Percentiles rank a stretch among this genome's conserved stretches.
phyloP scores from a whole-genome alignment of 2,329 filamentous ascomycete species.

The Davidsoniella australis region DNA sequence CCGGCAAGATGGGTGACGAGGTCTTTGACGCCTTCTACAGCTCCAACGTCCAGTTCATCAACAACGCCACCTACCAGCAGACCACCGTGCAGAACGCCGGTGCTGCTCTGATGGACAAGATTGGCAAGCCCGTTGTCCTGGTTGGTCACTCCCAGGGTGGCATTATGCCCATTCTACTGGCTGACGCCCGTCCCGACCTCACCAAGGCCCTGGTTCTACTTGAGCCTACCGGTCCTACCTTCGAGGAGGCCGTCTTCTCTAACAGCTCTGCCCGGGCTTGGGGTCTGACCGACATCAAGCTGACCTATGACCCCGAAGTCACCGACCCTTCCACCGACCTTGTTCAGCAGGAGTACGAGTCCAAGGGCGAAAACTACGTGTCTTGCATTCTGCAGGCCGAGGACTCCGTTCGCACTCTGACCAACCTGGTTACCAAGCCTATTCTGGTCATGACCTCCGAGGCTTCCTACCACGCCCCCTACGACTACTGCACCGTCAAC shows the following conservation, averaged over 20 bases:
- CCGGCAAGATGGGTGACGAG: conserved; percentile 22
- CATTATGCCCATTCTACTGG: conserved; percentile 24
- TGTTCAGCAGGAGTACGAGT: conserved; percentile 17
- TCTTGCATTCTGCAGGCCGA: conserved; percentile 22
- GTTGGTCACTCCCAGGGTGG: conserved; percentile 31
- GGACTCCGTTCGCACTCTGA: conserved; percentile 18
- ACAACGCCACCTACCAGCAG: conserved; percentile 21
- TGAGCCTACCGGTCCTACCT: conserved; percentile 31
- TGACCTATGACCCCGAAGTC: conserved; percentile 30
- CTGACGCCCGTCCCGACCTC: conserved; percentile 25
- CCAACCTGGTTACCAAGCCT: conserved; percentile 21
- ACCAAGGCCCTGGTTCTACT: conserved; percentile 26
- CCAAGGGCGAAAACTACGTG: conserved; percentile 14
- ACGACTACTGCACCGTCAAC: conserved; percentile 26
- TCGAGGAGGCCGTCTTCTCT: conserved; percentile 25
- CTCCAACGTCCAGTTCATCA: conserved; percentile 23
- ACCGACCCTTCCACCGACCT: conserved; percentile 21
- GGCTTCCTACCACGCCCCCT: conserved; percentile 28
- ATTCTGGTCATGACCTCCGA: conserved; percentile 25
- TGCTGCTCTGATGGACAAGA: conserved; percentile 25
- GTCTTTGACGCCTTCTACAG: conserved; percentile 26
- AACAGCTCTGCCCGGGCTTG: conserved; percentile 22
- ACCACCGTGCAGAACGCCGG: conserved; percentile 22
- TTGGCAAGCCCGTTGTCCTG: conserved; percentile 23
- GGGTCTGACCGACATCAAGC: conserved; percentile 30